Evolutionary conservation across 2,329 filamentous ascomycete species (phyloP).

Genomic region (Penicillium frequentans): DNA sequence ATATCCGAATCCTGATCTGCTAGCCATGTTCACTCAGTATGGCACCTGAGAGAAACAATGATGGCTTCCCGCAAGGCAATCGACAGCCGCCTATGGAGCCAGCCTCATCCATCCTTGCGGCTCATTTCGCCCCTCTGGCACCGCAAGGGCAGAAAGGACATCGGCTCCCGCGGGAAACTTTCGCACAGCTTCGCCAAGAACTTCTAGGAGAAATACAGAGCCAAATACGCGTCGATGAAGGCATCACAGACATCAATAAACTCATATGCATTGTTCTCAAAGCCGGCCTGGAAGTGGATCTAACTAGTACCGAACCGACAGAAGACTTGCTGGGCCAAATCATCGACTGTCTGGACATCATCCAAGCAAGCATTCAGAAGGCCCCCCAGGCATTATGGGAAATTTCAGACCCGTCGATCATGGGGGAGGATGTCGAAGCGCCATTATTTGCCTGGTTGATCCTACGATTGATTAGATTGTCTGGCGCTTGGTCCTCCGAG

Average conservation of each 20-base stretch:
- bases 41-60: constrained; percentile 24
- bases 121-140: constrained; percentile 79
- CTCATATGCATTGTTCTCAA: constrained; percentile 81
- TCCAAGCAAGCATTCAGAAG: constrained; percentile 72
- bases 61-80: constrained; percentile 17
- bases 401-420: constrained; percentile 60
- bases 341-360: constrained; percentile 72
- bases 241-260: constrained; percentile 76
- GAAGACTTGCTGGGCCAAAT: constrained; percentile 39
- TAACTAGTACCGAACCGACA: constrained; percentile 64
- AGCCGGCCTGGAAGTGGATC: constrained; percentile 65
- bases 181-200: constrained; percentile 71
- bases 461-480: constrained; percentile 52
- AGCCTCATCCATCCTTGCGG: constrained; percentile 77
- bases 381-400: constrained; percentile 68
- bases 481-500: constrained; percentile 43
- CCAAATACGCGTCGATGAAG: constrained; percentile 58
- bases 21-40: constrained; percentile 23
- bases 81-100: constrained; percentile 30
- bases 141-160: constrained; percentile 62
- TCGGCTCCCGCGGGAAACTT: constrained; percentile 68
- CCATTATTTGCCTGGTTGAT: constrained; percentile 57
- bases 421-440: constrained; percentile 48
- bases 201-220: constrained; percentile 51
- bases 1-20: neutral